Evolutionary conservation across 805 yeast genomes (phyloP), one percentile per base, ranked within the genome.

Genomic region (Torulaspora delbrueckii): DNA sequence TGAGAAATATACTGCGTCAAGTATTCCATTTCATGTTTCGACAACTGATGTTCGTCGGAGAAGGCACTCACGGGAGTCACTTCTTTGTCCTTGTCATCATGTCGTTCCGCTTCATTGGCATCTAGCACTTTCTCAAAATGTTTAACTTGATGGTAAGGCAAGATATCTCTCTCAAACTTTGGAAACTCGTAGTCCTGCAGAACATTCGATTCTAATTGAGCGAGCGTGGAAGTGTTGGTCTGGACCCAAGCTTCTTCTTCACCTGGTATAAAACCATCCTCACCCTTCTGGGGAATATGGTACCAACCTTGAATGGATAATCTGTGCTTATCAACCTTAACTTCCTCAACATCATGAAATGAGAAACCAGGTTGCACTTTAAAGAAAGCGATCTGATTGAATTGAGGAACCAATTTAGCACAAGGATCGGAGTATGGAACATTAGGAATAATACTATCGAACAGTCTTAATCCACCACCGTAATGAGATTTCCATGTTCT

Each of bases 301-400:
- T 91, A 95, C 99, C 99, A 95, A 1, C 99, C 99, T 59, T 93
- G 96, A 49, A 93, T 87, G 0, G 96, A 86, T 28, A 93, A 70
- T 59, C 99, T 76, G 52, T 89, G 95, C 60, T 84, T 86, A 60
- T 90, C 96, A 1, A 82, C 96, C 50, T 83, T 77, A 1, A 95
- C 99, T 65, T 93, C 99, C 68, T 95, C 98, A 9, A 93, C 99
- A 58, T 95, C 99, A 65, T 93, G 99, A 75, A 93, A 93, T 1
- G 96, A 86, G 40, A 84, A 76, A 0, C 99, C 99, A 0, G 99
- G 99, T 61, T 89, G 93, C 10, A 93, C 98, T 4, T 85, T 84
- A 73, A 93, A 93, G 60, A 93, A 87, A 0, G 98, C 96, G 60
- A 93, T 83, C 66, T 93, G 97, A 63, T 93, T 93, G 74, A 93